Base-by-base conservation (phyloP, 179 eudicot genomes). In the Silene vulgaris region DNA sequence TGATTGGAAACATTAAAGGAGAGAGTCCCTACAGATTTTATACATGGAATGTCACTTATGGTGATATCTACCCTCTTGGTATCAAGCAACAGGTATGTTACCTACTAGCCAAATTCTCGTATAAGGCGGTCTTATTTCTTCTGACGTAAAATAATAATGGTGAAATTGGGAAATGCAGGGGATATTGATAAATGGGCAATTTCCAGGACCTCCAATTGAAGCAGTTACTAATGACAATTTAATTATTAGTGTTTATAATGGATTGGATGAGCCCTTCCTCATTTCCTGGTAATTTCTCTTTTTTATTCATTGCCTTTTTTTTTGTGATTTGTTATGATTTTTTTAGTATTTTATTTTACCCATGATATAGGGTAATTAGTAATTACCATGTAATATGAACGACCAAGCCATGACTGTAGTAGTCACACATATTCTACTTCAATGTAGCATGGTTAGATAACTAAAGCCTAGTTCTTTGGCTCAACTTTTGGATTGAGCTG, bases 121-220 rank as follows among this genome's bases (percentile, higher is more conserved):
- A 16, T n/a, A n/a, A 5, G 16, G n/a, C 16, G 68, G 11, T 29
- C 23, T 62, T 21, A 21, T 54, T 64, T 30, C 26, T 23, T 23
- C 26, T 20, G 8, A 20, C 11, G 3, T 12, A 5, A 20, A 13
- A 28, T 29, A 29, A 32, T 14, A n/a, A 13, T 17, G 17, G 8
- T 21, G 3, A n/a, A 4, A 52, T 19, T 37, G 28, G 9, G 4
- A 69, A 20, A 45, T 45, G 61, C 87, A 87, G 93, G 93, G 93
- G 68, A 89, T 89, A 73, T 75, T 89, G 83, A 89, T 89, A 71
- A 89, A 89, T 76, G 90, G 93, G 69, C 89, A 88, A 74, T 88
- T 89, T 76, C 93, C 93, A 8, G 93, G 93, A 35, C 93, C 93
- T 17, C 73, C 75, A 19, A 85, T 89, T 16, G 77, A 86, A 7